These are phyloP conservation scores for Vaccinium macrocarpon DNA, from an alignment of 148 eudicot species.

Conservation along the genomic window DNA sequence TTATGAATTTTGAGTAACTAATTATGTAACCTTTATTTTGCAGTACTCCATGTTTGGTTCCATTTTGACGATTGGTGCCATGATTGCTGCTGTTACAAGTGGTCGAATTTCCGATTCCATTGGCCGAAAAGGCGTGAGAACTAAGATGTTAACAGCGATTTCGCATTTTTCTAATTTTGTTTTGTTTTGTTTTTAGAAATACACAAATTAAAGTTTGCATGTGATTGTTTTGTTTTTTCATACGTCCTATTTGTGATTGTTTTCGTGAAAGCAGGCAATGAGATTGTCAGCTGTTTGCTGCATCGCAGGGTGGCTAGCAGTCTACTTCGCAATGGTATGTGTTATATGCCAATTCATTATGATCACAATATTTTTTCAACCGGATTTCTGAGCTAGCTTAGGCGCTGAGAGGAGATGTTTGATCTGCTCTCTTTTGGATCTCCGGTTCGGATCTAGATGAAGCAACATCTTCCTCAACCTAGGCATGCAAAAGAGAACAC, in stretches of 20 bases:
- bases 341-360: neutral
- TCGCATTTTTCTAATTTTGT: too few relatives aligned
- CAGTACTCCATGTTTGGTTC: constrained; percentile 84
- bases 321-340: constrained; percentile 63
- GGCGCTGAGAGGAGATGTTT: too few relatives aligned
- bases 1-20: neutral
- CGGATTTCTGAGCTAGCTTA: too few relatives aligned
- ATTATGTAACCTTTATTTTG: neutral
- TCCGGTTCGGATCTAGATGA: too few relatives aligned
- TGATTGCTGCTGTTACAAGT: constrained; percentile 75
- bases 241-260: neutral
- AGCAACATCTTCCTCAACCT: too few relatives aligned
- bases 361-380: too few relatives aligned
- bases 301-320: constrained; percentile 70
- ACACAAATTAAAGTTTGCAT: too few relatives aligned
- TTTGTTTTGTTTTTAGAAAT: too few relatives aligned
- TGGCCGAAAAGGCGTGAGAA: constrained; percentile 76
- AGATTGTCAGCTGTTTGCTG: constrained; percentile 64
- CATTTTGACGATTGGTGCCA: constrained; percentile 76
- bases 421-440: too few relatives aligned
- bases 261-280: constrained; percentile 58
- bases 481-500: too few relatives aligned
- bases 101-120: constrained; percentile 61
- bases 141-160: too few relatives aligned
- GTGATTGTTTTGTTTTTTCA: too few relatives aligned